A percentile compares a stretch with the other conserved stretches of the same genome.
These are phyloP conservation scores for Eremochloa ophiuroides DNA, from an alignment of 176 grass and related monocot genomes.

Conservation along the genomic window DNA sequence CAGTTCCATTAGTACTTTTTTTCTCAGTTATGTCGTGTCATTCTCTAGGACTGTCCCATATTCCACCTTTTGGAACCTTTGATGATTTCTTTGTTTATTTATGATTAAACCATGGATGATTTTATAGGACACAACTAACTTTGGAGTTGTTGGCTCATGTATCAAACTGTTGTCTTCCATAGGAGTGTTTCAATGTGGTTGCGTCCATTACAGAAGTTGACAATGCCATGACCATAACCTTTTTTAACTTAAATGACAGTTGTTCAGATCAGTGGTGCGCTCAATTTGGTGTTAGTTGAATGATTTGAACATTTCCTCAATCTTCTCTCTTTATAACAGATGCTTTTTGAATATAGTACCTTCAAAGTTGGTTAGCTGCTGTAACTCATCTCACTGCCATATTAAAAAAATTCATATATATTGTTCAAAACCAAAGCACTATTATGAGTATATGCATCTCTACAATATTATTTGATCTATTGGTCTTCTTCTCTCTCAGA, in stretches of 20 bases:
- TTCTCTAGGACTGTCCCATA: not conserved
- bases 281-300: not conserved
- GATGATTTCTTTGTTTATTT: not conserved
- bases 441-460: not conserved
- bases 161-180: not conserved
- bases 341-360: not conserved
- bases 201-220: not conserved
- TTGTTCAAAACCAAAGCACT: not conserved
- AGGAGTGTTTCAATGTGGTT: not conserved
- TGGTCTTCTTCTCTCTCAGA: conserved; percentile 36
- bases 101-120: not conserved
- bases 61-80: not conserved
- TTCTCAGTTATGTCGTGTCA: not conserved
- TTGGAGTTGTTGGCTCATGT: not conserved
- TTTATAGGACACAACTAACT: not conserved
- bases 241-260: not conserved
- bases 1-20: not conserved
- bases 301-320: not conserved
- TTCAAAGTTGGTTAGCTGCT: not conserved
- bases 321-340: not conserved
- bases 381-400: not conserved
- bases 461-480: conserved; percentile 18
- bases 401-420: not conserved
- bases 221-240: not conserved
- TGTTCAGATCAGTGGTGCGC: not conserved